These are phyloP conservation scores for Triadica sebifera DNA, from an alignment of 345 rosid genomes.

Conservation along the genomic window DNA sequence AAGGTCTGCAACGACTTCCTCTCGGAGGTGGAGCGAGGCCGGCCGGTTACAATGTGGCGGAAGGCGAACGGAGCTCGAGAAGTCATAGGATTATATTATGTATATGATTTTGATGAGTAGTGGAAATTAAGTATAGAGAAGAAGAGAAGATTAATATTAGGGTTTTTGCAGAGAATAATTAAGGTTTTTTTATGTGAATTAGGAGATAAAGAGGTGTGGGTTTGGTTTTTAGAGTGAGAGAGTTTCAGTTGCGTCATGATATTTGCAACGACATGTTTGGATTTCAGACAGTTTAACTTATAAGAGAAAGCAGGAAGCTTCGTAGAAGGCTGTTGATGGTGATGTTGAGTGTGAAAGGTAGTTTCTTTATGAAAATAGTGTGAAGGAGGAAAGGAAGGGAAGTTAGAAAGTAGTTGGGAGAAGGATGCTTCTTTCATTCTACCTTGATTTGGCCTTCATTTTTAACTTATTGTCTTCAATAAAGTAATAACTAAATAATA, in stretches of 20 bases:
- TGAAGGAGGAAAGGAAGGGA: not conserved
- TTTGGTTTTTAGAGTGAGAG: not conserved
- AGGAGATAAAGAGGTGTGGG: not conserved
- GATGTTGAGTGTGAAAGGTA: not conserved
- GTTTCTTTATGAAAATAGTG: not conserved
- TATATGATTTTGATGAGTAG: no score
- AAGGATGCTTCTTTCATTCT: no score
- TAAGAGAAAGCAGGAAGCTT: constrained; percentile 4
- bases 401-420: constrained; percentile 14
- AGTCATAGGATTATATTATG: not conserved
- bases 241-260: not conserved
- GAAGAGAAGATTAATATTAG: no score
- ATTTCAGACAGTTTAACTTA: not conserved
- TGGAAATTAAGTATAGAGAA: not conserved
- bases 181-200: not conserved
- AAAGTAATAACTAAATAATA: no score
- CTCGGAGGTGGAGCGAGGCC: not conserved
- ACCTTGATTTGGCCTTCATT: not conserved
- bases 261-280: not conserved
- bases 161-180: not conserved
- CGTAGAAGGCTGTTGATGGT: not conserved
- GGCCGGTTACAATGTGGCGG: constrained; percentile 3
- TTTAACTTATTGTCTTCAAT: not conserved
- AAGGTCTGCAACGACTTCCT: not conserved
- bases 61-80: constrained; percentile 6